These are phyloP conservation scores for Zygosaccharomyces bisporus DNA, from an alignment of 805 yeast genomes.

Conservation along the genomic window DNA sequence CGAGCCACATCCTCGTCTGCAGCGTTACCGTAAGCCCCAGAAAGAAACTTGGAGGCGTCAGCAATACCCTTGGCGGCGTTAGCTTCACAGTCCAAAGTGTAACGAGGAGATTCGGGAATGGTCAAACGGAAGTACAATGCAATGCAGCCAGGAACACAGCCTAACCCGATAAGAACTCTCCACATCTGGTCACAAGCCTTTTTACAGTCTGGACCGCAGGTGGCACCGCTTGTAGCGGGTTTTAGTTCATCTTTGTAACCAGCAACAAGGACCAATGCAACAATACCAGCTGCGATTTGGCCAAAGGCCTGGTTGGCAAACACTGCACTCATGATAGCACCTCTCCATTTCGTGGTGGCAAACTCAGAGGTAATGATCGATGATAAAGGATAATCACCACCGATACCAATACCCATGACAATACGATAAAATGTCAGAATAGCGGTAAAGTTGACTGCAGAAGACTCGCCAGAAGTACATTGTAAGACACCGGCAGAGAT, in stretches of 20 bases:
- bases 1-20: conserved; percentile 41
- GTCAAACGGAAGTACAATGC: conserved; percentile 90
- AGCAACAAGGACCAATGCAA: conserved; percentile 70
- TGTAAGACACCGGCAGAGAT: conserved; percentile 75
- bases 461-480: conserved; percentile 66
- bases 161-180: conserved; percentile 87
- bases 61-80: conserved; percentile 56
- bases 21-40: conserved; percentile 53
- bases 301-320: conserved; percentile 98
- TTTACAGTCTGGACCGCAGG: conserved; percentile 64
- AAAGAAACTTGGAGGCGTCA: conserved; percentile 48
- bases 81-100: conserved; percentile 69
- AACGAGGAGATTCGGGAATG: conserved; percentile 93
- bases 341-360: conserved; percentile 94
- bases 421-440: conserved; percentile 75
- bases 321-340: conserved; percentile 95
- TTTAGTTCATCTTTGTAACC: conserved; percentile 66
- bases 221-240: conserved; percentile 49
- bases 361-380: conserved; percentile 92
- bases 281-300: conserved; percentile 82
- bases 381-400: conserved; percentile 94
- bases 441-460: conserved; percentile 71
- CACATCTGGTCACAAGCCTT: conserved; percentile 90
- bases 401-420: conserved; percentile 92
- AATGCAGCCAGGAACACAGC: conserved; percentile 81